Base-by-base conservation (phyloP, 2,329 filamentous ascomycete genomes). In the Colletotrichum tropicale region DNA sequence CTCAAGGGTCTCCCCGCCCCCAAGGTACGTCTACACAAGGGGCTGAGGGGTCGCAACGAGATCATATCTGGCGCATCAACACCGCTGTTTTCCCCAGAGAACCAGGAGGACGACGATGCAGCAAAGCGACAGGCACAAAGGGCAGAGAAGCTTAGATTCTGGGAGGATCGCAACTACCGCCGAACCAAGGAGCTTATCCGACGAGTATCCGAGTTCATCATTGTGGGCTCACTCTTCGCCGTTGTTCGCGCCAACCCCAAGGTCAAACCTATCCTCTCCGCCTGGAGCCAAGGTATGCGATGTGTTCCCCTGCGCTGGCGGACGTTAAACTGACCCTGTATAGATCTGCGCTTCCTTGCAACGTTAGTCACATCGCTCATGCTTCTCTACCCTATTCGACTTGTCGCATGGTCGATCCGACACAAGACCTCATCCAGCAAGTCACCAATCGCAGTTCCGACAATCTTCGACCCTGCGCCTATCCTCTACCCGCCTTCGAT, bases 381-480 rank as follows among this genome's bases (percentile, higher is more conserved):
- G 58, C 79, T 84, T 7, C 80, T 90, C 15, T 94, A 95, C 79
- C 93, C 93, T 4, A 70, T 93, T 52, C 87, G 92, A 72, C 84
- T 93, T n/a, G 80, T 88, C 8, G 78, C 85, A 21, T 90, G 90
- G 88, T 84, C 86, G 2, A 87, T 88, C 72, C 82, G 81, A 24
- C 83, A 85, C 28, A 82, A 84, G 21, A 82, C 78, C 6, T 83
- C 87, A 5, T 83, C 83, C n/a, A 83, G 77, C 32, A 79, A 77
- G 74, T 78, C 88, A 34, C 85, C 87, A 2, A 80, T 93, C 43
- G 82, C 82, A 34, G 87, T 98, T 48, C 95, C 96, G 1, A 86
- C 92, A 6, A 89, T 91, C n/a, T 98, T 98, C 84, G 96, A 98
- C 81, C 96, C 96, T 4, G 96, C 96, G 8, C 95, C 96, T 13